Base-by-base conservation (phyloP, 768 basidiomycete genomes). In the Termitomyces sp. region DNA sequence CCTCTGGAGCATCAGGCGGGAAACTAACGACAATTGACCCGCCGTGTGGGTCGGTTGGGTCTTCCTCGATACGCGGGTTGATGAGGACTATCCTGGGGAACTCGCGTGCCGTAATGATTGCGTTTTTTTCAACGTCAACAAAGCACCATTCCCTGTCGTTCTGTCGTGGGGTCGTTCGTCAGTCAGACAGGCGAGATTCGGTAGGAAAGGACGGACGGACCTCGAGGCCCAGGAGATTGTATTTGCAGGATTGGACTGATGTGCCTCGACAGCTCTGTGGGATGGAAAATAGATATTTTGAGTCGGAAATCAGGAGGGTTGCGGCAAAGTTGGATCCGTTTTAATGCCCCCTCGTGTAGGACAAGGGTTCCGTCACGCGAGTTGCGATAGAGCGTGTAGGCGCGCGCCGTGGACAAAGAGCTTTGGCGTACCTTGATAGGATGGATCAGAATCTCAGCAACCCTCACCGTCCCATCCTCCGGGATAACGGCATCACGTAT, bases 141-240 rank as follows among this genome's bases (percentile, higher is more conserved):
- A 90, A 77, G 58, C 81, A 84, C 81, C 87, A 89, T 66, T 71
- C 75, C 58, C 89, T 77, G 62, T 91, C 89, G 64, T 85, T 75
- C 88, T 90, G 35, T 28, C 11, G n/a, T 12, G 26, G 41, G 34
- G 35, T 49, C 34, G 34, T 34, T 34, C 47, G 53, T 40, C 30
- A 37, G 40, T 51, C 19, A 35, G 40, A 14, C 6, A 47, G 22
- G 49, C 45, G 51, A 15, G 28, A 35, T 45, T 34, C 3, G 35
- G 34, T 17, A 30, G 7, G 24, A 26, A n/a, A 22, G 2, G 38
- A 34, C 26, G 40, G 56, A 66, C 72, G 44, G 54, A 87, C 88
- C 76, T 88, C 82, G 3, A 91, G 67, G 26, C 88, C 88, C 59
- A 82, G 74, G 14, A 76, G 73, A 7, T 81, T 84, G 61, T 83